Evolutionary conservation across 139 green algal species (phyloP), one percentile per base, ranked within the genome.

Genomic region (Chlorella sp.): DNA sequence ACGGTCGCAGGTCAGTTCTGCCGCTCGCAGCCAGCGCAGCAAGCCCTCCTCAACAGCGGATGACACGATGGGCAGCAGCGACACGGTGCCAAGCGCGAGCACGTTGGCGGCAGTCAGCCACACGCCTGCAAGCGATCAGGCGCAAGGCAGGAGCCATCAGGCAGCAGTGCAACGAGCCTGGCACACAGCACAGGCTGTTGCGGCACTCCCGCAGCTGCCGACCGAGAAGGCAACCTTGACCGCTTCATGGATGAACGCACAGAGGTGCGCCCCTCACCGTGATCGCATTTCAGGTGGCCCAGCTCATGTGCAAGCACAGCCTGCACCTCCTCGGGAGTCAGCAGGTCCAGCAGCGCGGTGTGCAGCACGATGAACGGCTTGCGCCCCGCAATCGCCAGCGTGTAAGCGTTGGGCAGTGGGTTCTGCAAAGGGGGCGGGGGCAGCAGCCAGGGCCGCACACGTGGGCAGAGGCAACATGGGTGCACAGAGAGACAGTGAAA

Each of bases 311-410:
- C 93, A 22, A 97, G 85, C 34, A 97, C 92, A 17, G 89, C 87
- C 92, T 97, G 95, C 36, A 99, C 88, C 87, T 99, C 97, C 28
- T 84, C 83, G 5, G 89, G 90, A 28, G 93, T 94, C 30, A 99
- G 92, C 82, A 99, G 90, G 84, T 99, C 97, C 77, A 99, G 88
- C 77, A 99, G 90, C 32, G 94, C 86, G 8, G 97, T 99, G 92
- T 99, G 96, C 22, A 99, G 81, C 28, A 99, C 97, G 38, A 99
- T 94, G 82, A 99, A 99, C 19, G 97, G 97, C 87, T 95, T 92
- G 51, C 92, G 90, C 1, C 97, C 97, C 0, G 90, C 86, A 64
- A 99, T 96, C 54, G 96, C 96, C 19, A 99, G 90, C 24, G 97
- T 99, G 90, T 99, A 99, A 2, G 97, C 97, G 86, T 99, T 99